phyloP scores from a whole-genome alignment of 2,329 filamentous ascomycete species.

The Colletotrichum spinosum region DNA sequence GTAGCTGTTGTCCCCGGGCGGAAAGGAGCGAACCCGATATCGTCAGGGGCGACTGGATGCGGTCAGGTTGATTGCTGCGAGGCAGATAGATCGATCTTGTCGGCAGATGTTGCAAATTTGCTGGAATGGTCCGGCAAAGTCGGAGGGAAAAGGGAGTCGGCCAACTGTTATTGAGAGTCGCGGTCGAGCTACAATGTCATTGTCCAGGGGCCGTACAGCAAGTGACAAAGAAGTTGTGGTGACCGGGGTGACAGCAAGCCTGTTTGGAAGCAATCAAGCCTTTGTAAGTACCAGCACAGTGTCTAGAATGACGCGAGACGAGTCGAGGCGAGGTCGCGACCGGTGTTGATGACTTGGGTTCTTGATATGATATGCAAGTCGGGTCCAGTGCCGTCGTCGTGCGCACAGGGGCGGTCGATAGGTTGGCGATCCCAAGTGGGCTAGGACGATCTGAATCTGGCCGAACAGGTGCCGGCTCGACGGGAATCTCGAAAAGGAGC shows the following conservation, averaged over 20 bases:
- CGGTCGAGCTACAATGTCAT: constrained; percentile 33
- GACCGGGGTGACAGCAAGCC: constrained; percentile 20
- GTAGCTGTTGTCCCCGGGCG: constrained; percentile 3
- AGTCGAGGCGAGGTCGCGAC: constrained; percentile 7
- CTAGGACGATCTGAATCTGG: constrained; percentile 36
- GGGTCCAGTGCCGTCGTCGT: neutral
- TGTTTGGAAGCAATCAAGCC: constrained; percentile 24
- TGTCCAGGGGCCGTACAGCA: constrained; percentile 15
- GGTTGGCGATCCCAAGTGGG: constrained; percentile 30
- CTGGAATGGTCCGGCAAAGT: constrained; percentile 27
- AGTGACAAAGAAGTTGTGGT: constrained; percentile 18
- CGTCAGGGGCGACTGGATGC: constrained; percentile 2
- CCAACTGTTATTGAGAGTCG: constrained; percentile 26
- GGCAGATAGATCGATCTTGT: neutral
- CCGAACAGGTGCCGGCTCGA: constrained; percentile 27
- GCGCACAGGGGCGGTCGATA: constrained; percentile 19
- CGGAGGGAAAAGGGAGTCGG: constrained; percentile 11
- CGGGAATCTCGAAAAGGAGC: neutral
- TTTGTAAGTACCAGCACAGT: constrained; percentile 35
- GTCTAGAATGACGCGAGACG: constrained; percentile 27
- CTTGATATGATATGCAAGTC: constrained; percentile 13
- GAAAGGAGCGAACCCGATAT: constrained; percentile 1
- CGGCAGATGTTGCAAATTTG: constrained; percentile 2
- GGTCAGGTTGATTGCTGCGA: neutral
- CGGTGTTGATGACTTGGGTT: constrained; percentile 17